Evolutionary conservation across 1,139 yeast species (phyloP), one percentile per base, ranked within the genome.

Genomic region (Wickerhamomyces sp.): DNA sequence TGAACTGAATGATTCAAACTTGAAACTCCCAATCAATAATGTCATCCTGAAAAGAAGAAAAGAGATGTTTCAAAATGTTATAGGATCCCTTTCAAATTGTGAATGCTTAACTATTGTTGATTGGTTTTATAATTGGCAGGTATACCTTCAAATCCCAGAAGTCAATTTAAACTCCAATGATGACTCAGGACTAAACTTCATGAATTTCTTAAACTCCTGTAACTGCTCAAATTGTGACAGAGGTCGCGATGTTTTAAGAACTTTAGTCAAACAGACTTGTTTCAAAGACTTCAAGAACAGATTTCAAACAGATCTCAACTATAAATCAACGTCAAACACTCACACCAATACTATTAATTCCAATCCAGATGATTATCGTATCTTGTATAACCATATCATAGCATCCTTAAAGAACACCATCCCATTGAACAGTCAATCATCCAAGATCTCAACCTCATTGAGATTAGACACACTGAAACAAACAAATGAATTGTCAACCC

Each of bases 121-220:
- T 42, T 60, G 50, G 46, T 59, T 60, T 42, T 57, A 59, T 44
- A 60, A 55, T 40, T 60, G 63, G 62, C 46, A 55, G n/a, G 58
- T 56, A 14, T 57, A 56, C 40, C 52, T 51, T 43, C 52, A 51
- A 38, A 56, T 56, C 34, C 37, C 40, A 14, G 50, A 52, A 33
- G 43, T 57, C 11, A 42, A 47, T 33, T 30, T 50, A 47, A 13
- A 40, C 39, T 23, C 34, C 5, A 27, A 34, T n/a, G 43, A 44
- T 41, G 49, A 48, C 34, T 42, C 49, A 4, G 40, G 44, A 26
- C 48, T 56, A 37, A 57, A 56, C 36, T 60, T 46, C 37, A 39
- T 58, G 13, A 53, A 53, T 31, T 55, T 47, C 29, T 41, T 59
- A 11, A 55, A 60, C 41, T 23, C 41, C 3, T 58, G 64, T 40